Percentiles rank a stretch among this genome's conserved stretches.
Conservation (phyloP, 441 rosid species). For the Rhodomyrtus psidioides region DNA sequence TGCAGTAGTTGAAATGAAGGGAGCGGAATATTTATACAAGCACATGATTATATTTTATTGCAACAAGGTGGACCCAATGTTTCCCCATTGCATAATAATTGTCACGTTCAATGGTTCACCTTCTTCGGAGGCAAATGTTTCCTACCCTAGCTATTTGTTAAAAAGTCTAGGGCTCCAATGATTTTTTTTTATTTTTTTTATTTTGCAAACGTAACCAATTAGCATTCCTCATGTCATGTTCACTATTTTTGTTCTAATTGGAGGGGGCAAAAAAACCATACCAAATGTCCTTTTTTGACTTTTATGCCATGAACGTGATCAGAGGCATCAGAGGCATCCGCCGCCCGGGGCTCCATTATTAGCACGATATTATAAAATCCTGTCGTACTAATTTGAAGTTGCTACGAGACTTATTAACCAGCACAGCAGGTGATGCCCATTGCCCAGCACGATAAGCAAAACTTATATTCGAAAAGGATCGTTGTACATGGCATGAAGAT, state of each 20-base stretch:
- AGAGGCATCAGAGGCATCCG: too few species aligned
- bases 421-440: too few species aligned
- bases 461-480: too few species aligned
- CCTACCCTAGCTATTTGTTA: background rate
- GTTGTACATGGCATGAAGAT: too few species aligned
- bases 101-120: background rate
- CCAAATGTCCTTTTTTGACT: background rate
- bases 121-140: background rate
- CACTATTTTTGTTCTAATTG: too few species aligned
- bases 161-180: background rate
- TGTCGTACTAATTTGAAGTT: too few species aligned
- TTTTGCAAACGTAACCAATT: background rate
- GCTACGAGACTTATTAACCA: too few species aligned
- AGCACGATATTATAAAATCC: too few species aligned
- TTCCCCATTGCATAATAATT: background rate
- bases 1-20: background rate
- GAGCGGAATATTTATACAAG: background rate
- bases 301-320: background rate
- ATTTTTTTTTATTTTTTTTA: background rate
- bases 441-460: too few species aligned
- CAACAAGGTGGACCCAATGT: background rate
- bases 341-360: too few species aligned
- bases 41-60: background rate
- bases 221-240: background rate
- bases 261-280: too few species aligned